Evolutionary conservation across 2,329 filamentous ascomycete genomes (phyloP), one percentile per base, ranked within the genome.

Genomic region (Colletotrichum musicola): DNA sequence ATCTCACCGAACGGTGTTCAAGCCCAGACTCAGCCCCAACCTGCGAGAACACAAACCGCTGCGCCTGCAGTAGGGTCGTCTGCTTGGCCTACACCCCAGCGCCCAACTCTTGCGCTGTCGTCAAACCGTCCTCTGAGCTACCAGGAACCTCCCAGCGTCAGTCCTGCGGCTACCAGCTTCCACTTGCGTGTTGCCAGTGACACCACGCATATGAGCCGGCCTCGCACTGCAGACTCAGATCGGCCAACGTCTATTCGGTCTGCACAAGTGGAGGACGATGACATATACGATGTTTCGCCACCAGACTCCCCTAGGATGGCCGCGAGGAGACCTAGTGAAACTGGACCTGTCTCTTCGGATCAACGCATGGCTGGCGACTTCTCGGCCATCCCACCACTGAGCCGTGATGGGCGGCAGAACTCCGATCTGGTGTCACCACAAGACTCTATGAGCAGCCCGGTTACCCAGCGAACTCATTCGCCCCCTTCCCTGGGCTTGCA

Each of bases 261-360:
- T 9, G 30, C 68, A 22, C 62, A 25, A 14, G 60, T 66, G 2
- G 77, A 78, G 12, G 75, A 73, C 10, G 81, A 83, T 4, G 78
- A 85, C 27, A 74, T 86, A 4, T 86, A 86, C 72, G 81, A 84
- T 66, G 82, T 82, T 4, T 84, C 84, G 2, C 84, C 84, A 0
- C 83, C 82, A 2, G 78, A 75, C 12, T 84, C 83, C 0, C 84
- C 84, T 4, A 70, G 71, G 6, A 62, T 72, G 35, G 64, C 71
- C 12, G 72, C 72, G 4, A 62, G 63, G 25, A 69, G 66, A 35
- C 68, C 66, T 13, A 63, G 44, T 12, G 38, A 38, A 7, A 13
- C 13, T 9, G 30, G 63, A 10, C 20, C 57, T 20, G 57, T 20
- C 1, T 47, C 25, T 2, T 49, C 57, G 14, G 46, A 62, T 22